Evolutionary conservation across 768 basidiomycete species (phyloP).

Genomic region (Leccinellum luteum): DNA sequence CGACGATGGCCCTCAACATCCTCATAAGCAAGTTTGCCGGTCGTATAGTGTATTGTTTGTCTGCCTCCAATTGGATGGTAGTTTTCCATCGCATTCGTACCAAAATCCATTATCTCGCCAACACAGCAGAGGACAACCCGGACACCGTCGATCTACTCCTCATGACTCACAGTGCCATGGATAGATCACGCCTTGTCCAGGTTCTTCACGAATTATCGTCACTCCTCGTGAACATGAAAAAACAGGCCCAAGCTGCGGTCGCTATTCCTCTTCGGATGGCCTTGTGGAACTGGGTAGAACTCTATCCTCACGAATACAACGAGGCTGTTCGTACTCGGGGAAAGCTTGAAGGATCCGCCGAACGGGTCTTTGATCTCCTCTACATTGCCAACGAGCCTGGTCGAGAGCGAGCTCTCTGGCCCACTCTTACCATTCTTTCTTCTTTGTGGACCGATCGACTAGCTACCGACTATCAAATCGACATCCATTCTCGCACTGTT

Average conservation of each 20-base stretch:
- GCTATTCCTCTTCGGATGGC: slow-evolving; percentile 72
- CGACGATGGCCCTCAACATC: slow-evolving; percentile 51
- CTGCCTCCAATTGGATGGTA: slow-evolving; percentile 83
- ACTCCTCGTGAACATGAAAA: slow-evolving; percentile 77
- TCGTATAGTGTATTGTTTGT: slow-evolving; percentile 80
- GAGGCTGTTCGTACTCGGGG: slow-evolving; percentile 63
- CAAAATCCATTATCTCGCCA: slow-evolving; percentile 67
- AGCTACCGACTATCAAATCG: slow-evolving; percentile 50
- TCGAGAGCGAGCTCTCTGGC: slow-evolving; percentile 67
- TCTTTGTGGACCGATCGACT: slow-evolving; percentile 76
- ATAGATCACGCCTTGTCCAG: slow-evolving; percentile 63
- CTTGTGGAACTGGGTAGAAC: slow-evolving; percentile 89
- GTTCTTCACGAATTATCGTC: slow-evolving; percentile 80
- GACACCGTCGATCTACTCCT: slow-evolving; percentile 77
- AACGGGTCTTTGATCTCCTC: slow-evolving; percentile 82
- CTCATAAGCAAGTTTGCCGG: slow-evolving; percentile 72
- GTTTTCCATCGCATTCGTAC: slow-evolving; percentile 67
- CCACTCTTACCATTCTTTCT: slow-evolving; percentile 71
- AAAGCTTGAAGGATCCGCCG: slow-evolving; percentile 75
- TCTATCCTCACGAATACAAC: slow-evolving; percentile 75
- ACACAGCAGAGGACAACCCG: slow-evolving; percentile 46
- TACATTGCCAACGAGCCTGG: slow-evolving; percentile 45
- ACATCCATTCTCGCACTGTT: slow-evolving; percentile 30
- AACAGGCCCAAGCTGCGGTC: slow-evolving; percentile 68
- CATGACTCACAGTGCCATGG: slow-evolving; percentile 74